These are phyloP conservation scores for Dissophora ornata DNA, from an alignment of 192 early-diverging fungal genomes.

Conservation along the genomic window DNA sequence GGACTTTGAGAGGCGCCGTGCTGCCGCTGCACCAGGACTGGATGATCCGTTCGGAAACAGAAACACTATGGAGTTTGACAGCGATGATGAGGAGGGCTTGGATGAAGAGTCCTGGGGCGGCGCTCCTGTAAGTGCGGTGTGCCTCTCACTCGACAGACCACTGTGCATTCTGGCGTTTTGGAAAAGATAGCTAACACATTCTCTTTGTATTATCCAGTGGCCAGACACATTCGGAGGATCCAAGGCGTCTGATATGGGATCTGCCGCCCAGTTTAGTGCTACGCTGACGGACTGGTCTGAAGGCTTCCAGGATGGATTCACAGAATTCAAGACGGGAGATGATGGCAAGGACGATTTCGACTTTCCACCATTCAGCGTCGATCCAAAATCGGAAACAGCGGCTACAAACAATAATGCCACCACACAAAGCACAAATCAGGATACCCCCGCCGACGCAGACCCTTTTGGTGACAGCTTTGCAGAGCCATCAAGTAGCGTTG, in stretches of 20 bases:
- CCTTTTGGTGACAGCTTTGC: constrained; percentile 5
- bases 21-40: constrained; percentile 15
- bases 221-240: constrained; percentile 43
- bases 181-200: too few species aligned
- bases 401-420: not conserved
- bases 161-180: too few species aligned
- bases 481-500: not conserved
- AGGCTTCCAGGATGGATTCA: constrained; percentile 47
- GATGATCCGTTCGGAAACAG: constrained; percentile 42
- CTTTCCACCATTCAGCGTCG: constrained; percentile 39
- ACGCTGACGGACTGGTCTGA: constrained; percentile 49
- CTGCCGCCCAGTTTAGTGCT: constrained; percentile 34
- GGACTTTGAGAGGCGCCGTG: constrained; percentile 43
- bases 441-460: constrained; percentile 7
- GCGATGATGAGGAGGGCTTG: constrained; percentile 48
- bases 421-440: not conserved
- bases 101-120: constrained; percentile 41
- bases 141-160: not conserved
- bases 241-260: constrained; percentile 16
- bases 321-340: constrained; percentile 40
- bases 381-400: not conserved
- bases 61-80: constrained; percentile 39
- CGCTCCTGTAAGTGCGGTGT: constrained; percentile 13
- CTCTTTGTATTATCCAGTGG: constrained; percentile 21
- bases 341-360: constrained; percentile 34